Conservation (phyloP, 1,139 yeast species). For the Kodamaea anthophila region DNA sequence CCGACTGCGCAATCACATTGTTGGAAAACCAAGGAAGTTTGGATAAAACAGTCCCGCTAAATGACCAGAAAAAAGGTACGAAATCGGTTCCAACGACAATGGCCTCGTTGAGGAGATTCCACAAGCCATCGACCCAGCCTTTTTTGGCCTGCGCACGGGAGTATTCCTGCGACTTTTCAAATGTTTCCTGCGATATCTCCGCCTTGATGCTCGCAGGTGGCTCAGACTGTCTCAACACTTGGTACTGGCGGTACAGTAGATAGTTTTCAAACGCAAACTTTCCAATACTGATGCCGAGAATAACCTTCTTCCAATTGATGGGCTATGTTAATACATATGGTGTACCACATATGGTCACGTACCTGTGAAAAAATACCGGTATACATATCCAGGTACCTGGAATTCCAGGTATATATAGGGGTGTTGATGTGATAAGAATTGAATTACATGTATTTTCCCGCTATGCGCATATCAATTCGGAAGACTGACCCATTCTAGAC, state of each 20-base stretch:
- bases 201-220: slow-evolving; percentile 62
- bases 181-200: slow-evolving; percentile 66
- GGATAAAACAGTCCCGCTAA: slow-evolving; percentile 39
- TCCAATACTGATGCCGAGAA: slow-evolving; percentile 69
- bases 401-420: too few relatives aligned
- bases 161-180: slow-evolving; percentile 72
- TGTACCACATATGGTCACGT: too few relatives aligned
- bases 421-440: too few relatives aligned
- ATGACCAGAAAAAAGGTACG: slow-evolving; percentile 64
- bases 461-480: too few relatives aligned
- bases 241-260: slow-evolving; percentile 71
- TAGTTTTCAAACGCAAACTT: slow-evolving; percentile 72
- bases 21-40: slow-evolving; percentile 40
- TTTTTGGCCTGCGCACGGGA: slow-evolving; percentile 75
- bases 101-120: slow-evolving; percentile 51
- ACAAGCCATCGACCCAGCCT: slow-evolving; percentile 50
- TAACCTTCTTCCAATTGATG: slow-evolving; percentile 75
- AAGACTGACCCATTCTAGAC: too few relatives aligned
- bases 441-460: too few relatives aligned
- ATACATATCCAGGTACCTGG: too few relatives aligned
- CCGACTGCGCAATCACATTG: slow-evolving; percentile 61
- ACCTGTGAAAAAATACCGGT: too few relatives aligned
- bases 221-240: slow-evolving; percentile 47
- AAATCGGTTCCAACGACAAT: slow-evolving; percentile 54
- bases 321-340: too few relatives aligned